Evolutionary conservation across 106 monocot genomes (phyloP).

Genomic region (Dendrobium officinale): DNA sequence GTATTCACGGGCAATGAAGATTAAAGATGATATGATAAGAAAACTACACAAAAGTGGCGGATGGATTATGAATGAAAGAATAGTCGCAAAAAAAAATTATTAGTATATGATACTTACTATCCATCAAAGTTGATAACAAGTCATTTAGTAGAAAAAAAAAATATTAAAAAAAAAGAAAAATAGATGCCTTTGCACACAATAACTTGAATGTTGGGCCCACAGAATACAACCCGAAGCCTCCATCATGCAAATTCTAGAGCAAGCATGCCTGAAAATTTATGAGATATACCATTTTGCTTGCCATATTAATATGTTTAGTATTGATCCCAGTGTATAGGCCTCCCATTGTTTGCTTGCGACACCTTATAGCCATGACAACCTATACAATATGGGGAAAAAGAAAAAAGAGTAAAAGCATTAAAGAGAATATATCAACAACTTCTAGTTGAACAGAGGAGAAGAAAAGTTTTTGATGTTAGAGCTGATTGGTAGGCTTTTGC

Average conservation of each 20-base stretch:
- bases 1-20: background rate
- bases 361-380: constrained; percentile 84
- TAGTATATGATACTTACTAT: too few species aligned
- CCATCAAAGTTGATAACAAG: too few species aligned
- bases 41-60: too few species aligned
- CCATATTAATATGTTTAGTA: constrained; percentile 64
- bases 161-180: too few species aligned
- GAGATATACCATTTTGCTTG: constrained; percentile 78
- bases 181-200: background rate
- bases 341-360: constrained; percentile 47
- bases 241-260: background rate
- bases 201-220: background rate
- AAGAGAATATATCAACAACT: background rate
- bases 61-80: too few species aligned
- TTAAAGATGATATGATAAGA: background rate
- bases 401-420: background rate
- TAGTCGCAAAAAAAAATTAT: too few species aligned
- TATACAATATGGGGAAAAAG: constrained; percentile 8
- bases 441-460: background rate
- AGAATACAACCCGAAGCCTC: background rate
- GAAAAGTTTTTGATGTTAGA: background rate
- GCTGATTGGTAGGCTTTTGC: background rate
- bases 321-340: constrained; percentile 78
- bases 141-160: too few species aligned
- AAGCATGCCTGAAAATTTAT: background rate